Conservation (phyloP, 2,329 filamentous ascomycete genomes). For the Phaeoacremonium minimum region DNA sequence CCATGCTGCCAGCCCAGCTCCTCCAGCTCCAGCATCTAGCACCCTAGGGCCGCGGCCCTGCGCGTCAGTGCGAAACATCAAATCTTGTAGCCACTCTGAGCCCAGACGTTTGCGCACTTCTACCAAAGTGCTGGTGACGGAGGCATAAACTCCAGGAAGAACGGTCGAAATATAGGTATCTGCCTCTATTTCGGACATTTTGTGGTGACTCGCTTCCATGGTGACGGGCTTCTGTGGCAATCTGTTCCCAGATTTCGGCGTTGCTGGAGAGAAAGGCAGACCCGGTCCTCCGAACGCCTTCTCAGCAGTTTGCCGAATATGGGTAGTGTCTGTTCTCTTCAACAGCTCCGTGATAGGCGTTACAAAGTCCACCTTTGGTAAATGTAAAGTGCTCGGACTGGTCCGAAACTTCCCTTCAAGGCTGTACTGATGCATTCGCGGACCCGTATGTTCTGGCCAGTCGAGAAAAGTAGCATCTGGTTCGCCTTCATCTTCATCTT, state of each 20-base stretch:
- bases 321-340: constrained; percentile 63
- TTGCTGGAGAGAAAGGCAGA: constrained; percentile 73
- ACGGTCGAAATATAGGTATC: constrained; percentile 68
- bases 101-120: constrained; percentile 73
- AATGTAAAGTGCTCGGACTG: constrained; percentile 66
- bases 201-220: constrained; percentile 57
- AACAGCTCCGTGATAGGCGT: constrained; percentile 68
- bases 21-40: constrained; percentile 71
- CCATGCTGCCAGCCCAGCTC: constrained; percentile 71
- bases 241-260: constrained; percentile 52
- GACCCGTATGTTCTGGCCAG: constrained; percentile 18
- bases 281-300: constrained; percentile 71
- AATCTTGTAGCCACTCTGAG: constrained; percentile 61
- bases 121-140: constrained; percentile 61
- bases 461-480: constrained; percentile 21
- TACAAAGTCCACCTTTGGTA: constrained; percentile 67
- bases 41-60: constrained; percentile 52
- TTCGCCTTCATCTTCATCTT: constrained; percentile 24
- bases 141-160: constrained; percentile 67
- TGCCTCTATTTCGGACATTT: constrained; percentile 71
- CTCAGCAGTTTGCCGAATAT: constrained; percentile 69
- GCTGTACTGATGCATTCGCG: constrained; percentile 71
- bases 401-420: constrained; percentile 70
- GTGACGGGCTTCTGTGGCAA: constrained; percentile 61
- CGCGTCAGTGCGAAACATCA: constrained; percentile 52